Conservation (phyloP, 2,329 filamentous ascomycete genomes). For the Neoascochyta sp. region DNA sequence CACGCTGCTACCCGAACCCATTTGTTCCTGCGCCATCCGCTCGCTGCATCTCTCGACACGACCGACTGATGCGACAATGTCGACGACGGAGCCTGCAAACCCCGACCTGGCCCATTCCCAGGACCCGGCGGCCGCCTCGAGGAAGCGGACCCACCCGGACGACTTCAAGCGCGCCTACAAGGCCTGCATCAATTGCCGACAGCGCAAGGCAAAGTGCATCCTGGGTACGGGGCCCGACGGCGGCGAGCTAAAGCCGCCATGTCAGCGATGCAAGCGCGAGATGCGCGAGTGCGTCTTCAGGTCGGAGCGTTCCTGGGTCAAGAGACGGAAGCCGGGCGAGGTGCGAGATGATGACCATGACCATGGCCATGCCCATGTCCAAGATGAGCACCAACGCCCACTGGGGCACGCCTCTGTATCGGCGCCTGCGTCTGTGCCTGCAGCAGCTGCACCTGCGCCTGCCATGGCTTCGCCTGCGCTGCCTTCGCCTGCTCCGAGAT, state of each 20-base stretch:
- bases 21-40: slow-evolving; percentile 28
- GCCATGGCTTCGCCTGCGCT: slow-evolving; percentile 8
- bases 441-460: slow-evolving; percentile 7
- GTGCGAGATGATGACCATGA: slow-evolving; percentile 21
- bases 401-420: not conserved
- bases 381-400: not conserved
- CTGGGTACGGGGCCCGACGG: slow-evolving; percentile 42
- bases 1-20: slow-evolving; percentile 16
- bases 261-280: slow-evolving; percentile 50
- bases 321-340: slow-evolving; percentile 36
- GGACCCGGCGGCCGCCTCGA: slow-evolving; percentile 18
- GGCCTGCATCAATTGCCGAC: slow-evolving; percentile 52
- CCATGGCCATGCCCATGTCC: too few relatives aligned
- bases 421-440: slow-evolving; percentile 6
- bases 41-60: slow-evolving; percentile 20
- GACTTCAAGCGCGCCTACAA: slow-evolving; percentile 54
- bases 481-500: slow-evolving; percentile 19
- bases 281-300: slow-evolving; percentile 50
- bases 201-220: slow-evolving; percentile 53
- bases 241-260: slow-evolving; percentile 44
- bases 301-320: slow-evolving; percentile 39
- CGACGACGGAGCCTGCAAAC: slow-evolving; percentile 15
- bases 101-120: slow-evolving; percentile 13
- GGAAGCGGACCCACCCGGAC: slow-evolving; percentile 38
- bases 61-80: slow-evolving; percentile 10